phyloP scores from a whole-genome alignment of 2,329 filamentous ascomycete genomes.

The Neoascochyta sp. region DNA sequence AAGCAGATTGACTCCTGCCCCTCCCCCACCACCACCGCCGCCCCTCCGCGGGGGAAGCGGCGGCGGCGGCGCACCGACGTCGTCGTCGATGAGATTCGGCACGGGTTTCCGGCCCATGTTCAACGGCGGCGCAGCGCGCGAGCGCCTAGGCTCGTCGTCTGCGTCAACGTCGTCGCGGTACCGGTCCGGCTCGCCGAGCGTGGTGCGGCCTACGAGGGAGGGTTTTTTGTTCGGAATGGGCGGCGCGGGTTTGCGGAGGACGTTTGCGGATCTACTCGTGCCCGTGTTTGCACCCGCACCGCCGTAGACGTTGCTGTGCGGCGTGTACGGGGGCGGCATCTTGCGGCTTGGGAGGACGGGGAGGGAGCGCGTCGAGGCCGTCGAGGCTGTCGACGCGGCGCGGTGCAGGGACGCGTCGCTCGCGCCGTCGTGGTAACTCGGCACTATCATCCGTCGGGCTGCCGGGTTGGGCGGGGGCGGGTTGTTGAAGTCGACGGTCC shows the following conservation, averaged over 20 bases:
- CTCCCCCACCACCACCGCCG: slow-evolving; percentile 11
- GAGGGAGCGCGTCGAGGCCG: slow-evolving; percentile 31
- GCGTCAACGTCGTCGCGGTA: slow-evolving; percentile 23
- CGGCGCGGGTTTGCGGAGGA: slow-evolving; percentile 33
- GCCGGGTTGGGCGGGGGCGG: slow-evolving; percentile 9
- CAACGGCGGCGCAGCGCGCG: slow-evolving; percentile 21
- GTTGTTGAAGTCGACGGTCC: slow-evolving; percentile 30
- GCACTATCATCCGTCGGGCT: slow-evolving; percentile 32
- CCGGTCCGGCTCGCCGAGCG: slow-evolving; percentile 12
- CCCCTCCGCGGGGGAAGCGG: slow-evolving; percentile 34
- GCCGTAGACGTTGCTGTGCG: slow-evolving; percentile 5
- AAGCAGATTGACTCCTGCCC: slow-evolving; percentile 28
- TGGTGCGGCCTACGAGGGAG: slow-evolving; percentile 18
- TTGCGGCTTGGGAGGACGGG: slow-evolving; percentile 12
- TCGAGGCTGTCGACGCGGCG: slow-evolving; percentile 13
- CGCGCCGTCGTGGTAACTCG: slow-evolving; percentile 21
- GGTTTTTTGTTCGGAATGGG: slow-evolving; percentile 36
- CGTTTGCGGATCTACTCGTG: slow-evolving; percentile 14
- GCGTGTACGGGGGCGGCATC: slow-evolving; percentile 7
- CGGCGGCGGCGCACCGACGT: slow-evolving; percentile 22
- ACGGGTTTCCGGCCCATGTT: slow-evolving; percentile 15
- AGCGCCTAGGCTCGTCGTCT: slow-evolving; percentile 13
- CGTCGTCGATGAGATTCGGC: slow-evolving; percentile 18
- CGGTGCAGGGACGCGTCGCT: slow-evolving; percentile 22
- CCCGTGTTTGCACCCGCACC: slow-evolving; percentile 1